Conservation (phyloP, 768 basidiomycete species). For the Mycena alexandri region DNA sequence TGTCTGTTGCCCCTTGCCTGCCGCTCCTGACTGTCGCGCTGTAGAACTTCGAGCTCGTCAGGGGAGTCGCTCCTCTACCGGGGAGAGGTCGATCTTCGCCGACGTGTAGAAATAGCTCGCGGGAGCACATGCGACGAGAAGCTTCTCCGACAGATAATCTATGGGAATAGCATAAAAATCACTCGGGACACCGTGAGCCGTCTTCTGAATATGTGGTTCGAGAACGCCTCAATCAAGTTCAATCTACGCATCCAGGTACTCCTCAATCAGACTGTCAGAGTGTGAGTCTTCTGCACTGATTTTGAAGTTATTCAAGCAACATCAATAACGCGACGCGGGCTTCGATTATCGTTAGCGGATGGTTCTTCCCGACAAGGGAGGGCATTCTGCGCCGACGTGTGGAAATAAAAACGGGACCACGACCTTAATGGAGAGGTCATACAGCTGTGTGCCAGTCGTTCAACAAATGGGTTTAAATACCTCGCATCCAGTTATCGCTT, state of each 20-base stretch:
- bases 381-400: constrained; percentile 5
- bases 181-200: constrained; percentile 1
- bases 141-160: not conserved
- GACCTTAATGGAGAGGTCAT: constrained; percentile 1
- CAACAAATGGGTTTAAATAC: not conserved
- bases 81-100: constrained; percentile 1
- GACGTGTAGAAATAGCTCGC: constrained; percentile 6
- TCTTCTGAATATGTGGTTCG: too few relatives aligned
- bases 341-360: constrained; percentile 1
- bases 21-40: not conserved
- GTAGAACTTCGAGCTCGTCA: constrained; percentile 1
- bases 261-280: too few relatives aligned
- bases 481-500: not conserved
- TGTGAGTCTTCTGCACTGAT: not conserved
- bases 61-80: not conserved
- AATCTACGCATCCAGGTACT: too few relatives aligned
- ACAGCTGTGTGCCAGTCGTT: constrained; percentile 1
- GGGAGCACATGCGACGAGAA: constrained; percentile 1
- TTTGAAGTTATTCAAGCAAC: constrained; percentile 3
- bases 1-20: constrained; percentile 1
- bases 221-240: too few relatives aligned
- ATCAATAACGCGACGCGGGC: not conserved
- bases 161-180: constrained; percentile 4
- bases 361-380: constrained; percentile 4
- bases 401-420: constrained; percentile 5